Base-by-base conservation (phyloP, 2,329 filamentous ascomycete species). In the Podosphaera fusca region DNA sequence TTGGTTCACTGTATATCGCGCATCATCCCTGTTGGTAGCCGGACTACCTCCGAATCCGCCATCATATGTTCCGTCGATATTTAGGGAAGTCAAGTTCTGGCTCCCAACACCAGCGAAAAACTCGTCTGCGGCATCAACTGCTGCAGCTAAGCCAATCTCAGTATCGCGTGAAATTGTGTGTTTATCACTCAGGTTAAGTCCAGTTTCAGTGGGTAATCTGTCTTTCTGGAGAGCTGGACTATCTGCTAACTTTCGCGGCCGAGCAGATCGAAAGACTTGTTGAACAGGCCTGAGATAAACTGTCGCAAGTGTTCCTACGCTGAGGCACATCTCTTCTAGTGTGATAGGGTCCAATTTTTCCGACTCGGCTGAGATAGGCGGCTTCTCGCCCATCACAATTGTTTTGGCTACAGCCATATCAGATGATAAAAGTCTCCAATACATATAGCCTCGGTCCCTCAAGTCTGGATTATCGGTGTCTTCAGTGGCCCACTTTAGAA, bases 381-480 rank as follows among this genome's bases (percentile, higher is more conserved):
- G 92, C 69, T 98, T 98, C 63, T 94, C 85, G 59, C 92, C 90
- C 90, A 98, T 96, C 62, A 98, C 89, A 55, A 98, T 80, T 60
- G 81, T 75, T 67, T 85, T 92, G 1, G 92, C 92, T 0, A 84
- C 80, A 55, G 83, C 81, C 63, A 94, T 90, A 68, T 95, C 89
- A 0, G 88, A 94, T 1, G 88, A 95, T 1, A 98, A 76, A 12
- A 98, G 77, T 3, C 92, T 86, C 92, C 92, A 98, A 74, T 98
- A 98, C 89, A 98, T 96, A 73, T 95, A 98, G 0, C 92, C 92
- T 64, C 92, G 77, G 69, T 98, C 92, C 61, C 92, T 82, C 34
- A 98, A 79, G 70, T 98, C 92, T 0, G 92, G 92, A 69, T 98
- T 95, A 67, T 98, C 92, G n/a, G 90, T 96, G 69, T 96, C 92